Base-by-base conservation (phyloP, 768 basidiomycete species). In the Tylopilus subfusipes region DNA sequence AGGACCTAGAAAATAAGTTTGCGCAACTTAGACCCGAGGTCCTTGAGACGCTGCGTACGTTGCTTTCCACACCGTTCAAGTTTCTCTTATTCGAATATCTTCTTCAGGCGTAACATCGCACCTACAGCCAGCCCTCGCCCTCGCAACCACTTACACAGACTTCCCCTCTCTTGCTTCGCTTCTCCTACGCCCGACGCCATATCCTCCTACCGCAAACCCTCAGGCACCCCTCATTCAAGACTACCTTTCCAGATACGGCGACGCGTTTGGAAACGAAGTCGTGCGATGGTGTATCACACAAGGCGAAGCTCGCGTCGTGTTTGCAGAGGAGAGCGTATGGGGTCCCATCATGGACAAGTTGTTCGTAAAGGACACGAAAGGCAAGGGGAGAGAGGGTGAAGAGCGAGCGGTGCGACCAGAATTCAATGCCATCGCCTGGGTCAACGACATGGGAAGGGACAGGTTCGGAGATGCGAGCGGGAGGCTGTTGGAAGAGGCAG, bases 231-330 rank as follows among this genome's bases (percentile, higher is more conserved):
- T 84, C 19, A 85, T 93, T 18, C 80, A 85, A 62, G 67, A 69
- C 5, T 97, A 93, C 69, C 82, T 94, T 53, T 79, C 88, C 42
- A 79, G 77, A 62, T 96, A 88, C 72, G 82, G 86, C 47, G 85
- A 92, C 31, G 83, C 82, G 13, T 98, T 98, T 59, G 88, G 93
- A 0, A 83, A 79, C n/a, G 86, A 92, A 63, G 77, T 97, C n/a
- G 95, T 90, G 65, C 82, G 84, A 63, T 97, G 90, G 90, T 96
- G 92, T 68, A 88, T 96, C 47, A 89, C 93, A 60, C 86, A 94
- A 59, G 90, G 90, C 18, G 92, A 93, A 71, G 71, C 91, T 22
- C 82, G 92, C 13, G 81, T 85, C 6, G 78, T 98, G 69, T 91
- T 98, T 60, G 82, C 85, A 2, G 86, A 90, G 58, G 85, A 89